Evolutionary conservation across 2,329 filamentous ascomycete genomes (phyloP).

Genomic region (Phaeosphaeriaceae sp.): DNA sequence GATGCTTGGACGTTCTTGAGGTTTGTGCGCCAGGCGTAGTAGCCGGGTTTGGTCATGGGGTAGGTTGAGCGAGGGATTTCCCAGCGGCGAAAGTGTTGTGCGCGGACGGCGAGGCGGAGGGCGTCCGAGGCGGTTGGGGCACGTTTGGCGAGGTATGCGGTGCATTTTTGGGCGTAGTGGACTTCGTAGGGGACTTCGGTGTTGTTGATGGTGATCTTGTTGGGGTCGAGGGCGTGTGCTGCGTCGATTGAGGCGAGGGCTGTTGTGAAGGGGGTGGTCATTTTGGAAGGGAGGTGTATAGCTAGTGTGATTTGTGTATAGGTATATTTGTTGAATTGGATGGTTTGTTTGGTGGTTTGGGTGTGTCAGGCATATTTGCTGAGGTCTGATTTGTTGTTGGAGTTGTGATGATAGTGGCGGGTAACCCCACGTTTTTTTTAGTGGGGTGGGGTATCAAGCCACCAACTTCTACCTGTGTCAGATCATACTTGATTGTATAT

Average conservation of each 20-base stretch:
- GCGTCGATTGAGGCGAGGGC: constrained; percentile 75
- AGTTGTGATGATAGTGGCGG: constrained; percentile 14
- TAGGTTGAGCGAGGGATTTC: constrained; percentile 77
- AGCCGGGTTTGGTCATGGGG: constrained; percentile 76
- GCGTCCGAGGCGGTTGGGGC: constrained; percentile 67
- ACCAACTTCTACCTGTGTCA: no score
- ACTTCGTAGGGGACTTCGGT: constrained; percentile 73
- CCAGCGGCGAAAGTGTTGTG: constrained; percentile 87
- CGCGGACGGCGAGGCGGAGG: constrained; percentile 77
- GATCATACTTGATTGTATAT: no score
- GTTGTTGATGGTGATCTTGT: constrained; percentile 54
- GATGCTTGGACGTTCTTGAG: constrained; percentile 75
- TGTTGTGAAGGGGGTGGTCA: constrained; percentile 37
- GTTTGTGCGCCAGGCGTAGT: constrained; percentile 78
- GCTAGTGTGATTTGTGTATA: not conserved
- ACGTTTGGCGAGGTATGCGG: constrained; percentile 69
- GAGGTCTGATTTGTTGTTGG: constrained; percentile 14
- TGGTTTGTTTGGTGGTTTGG: not conserved
- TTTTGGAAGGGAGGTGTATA: not conserved
- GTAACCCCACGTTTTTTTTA: constrained; percentile 22
- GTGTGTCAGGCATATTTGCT: constrained; percentile 18
- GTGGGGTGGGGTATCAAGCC: constrained; percentile 21
- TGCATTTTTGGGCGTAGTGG: constrained; percentile 83
- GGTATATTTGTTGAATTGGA: not conserved
- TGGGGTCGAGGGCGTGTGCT: constrained; percentile 73